These are phyloP conservation scores for Babesia gibsoni DNA, from an alignment of 169 alveolate genomes.

Conservation along the genomic window DNA sequence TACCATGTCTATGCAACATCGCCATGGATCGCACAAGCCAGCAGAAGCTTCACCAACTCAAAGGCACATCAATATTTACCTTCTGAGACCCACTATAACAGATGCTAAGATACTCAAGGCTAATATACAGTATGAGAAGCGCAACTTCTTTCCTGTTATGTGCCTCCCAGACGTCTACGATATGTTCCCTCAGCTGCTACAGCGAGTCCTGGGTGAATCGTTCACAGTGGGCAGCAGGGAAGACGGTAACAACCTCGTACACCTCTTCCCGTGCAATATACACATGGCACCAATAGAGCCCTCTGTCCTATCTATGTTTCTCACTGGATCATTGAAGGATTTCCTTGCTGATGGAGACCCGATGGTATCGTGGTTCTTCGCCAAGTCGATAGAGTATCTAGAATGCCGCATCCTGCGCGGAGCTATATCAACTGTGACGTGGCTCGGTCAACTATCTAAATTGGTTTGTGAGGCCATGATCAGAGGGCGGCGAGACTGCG, in stretches of 20 bases:
- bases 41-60: background rate
- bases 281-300: conserved; percentile 63
- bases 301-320: conserved; percentile 45
- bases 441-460: conserved; percentile 46
- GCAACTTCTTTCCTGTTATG: conserved; percentile 25
- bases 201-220: conserved; percentile 31
- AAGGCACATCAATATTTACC: background rate
- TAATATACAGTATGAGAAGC: conserved; percentile 18
- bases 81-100: conserved; percentile 42
- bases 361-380: conserved; percentile 58
- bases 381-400: conserved; percentile 46
- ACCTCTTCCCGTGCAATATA: conserved; percentile 33
- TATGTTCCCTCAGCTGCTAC: conserved; percentile 56
- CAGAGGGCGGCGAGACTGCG: conserved; percentile 40
- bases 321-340: conserved; percentile 19
- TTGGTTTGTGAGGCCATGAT: conserved; percentile 26
- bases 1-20: background rate
- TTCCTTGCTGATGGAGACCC: conserved; percentile 62
- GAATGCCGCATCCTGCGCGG: conserved; percentile 49
- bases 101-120: conserved; percentile 24
- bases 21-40: background rate
- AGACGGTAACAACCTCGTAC: conserved; percentile 23
- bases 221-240: conserved; percentile 40
- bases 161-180: conserved; percentile 58
- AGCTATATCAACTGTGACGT: conserved; percentile 18